A percentile compares a stretch with the other conserved stretches of the same genome.
Evolutionary conservation across 2,329 filamentous ascomycete genomes (phyloP).

Genomic region (Alternaria gaisen): DNA sequence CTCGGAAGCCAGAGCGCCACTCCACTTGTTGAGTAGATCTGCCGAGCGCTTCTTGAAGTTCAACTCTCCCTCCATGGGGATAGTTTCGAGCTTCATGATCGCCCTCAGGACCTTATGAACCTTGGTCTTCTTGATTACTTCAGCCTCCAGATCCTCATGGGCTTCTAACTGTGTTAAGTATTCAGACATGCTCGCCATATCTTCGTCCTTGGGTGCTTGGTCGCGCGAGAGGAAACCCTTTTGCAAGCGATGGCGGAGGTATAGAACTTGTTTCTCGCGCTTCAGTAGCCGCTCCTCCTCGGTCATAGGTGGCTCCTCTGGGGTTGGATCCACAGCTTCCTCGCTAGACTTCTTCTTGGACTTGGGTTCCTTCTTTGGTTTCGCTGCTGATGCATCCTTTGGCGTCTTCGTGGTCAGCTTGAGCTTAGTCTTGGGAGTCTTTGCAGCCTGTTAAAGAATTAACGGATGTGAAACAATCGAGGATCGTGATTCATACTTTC

Average conservation of each 20-base stretch:
- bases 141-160: conserved; percentile 81
- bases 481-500: conserved; percentile 55
- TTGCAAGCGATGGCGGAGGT: conserved; percentile 92
- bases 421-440: conserved; percentile 61
- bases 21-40: conserved; percentile 86
- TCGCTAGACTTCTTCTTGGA: conserved; percentile 59
- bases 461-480: conserved; percentile 22
- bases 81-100: conserved; percentile 84
- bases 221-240: conserved; percentile 90
- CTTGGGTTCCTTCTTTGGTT: conserved; percentile 69
- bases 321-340: conserved; percentile 66
- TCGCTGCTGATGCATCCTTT: conserved; percentile 51
- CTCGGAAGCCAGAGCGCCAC: conserved; percentile 69
- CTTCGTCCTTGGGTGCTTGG: conserved; percentile 82
- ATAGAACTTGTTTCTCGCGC: conserved; percentile 77
- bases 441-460: conserved; percentile 54
- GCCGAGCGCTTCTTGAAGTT: conserved; percentile 87
- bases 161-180: conserved; percentile 83
- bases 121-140: conserved; percentile 90
- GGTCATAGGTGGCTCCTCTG: conserved; percentile 63
- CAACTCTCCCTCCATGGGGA: conserved; percentile 83
- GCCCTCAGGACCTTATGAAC: conserved; percentile 98
- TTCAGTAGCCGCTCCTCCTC: conserved; percentile 64
- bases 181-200: conserved; percentile 81
- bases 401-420: conserved; percentile 57